Evolutionary conservation across 352 stramenopile genomes (phyloP), one percentile per base, ranked within the genome.

Genomic region (Nannochloropsis limnetica): DNA sequence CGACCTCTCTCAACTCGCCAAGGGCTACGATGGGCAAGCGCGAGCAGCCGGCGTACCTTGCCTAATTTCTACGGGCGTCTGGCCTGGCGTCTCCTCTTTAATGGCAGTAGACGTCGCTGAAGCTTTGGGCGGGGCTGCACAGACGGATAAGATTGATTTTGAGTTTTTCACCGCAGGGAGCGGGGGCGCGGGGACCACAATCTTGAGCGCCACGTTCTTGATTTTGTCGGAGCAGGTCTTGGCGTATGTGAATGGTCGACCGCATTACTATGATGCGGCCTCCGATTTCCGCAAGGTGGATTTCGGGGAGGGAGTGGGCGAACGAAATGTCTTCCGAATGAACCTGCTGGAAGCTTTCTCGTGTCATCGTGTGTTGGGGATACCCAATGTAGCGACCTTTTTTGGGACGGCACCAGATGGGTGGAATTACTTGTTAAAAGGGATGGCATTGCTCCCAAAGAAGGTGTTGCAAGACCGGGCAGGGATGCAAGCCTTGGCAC

Each of bases 391-490:
- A 27, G 17, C 22, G 68, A 87, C 82, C 1, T 84, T 83, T 81
- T 87, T 87, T 74, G 84, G 84, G 43, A 87, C 84, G 3, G 83
- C 84, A 3, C 84, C 84, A 27, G 82, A 87, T 82, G 80, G 80
- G n/a, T 87, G 84, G 84, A 87, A 87, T 44, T 87, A 87, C 79
- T 79, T 87, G 25, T 80, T 87, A 22, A 86, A 85, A 79, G 84
- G 61, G 5, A 87, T 87, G 84, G 85, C 84, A 8, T 44, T 84
- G 43, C 82, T 87, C 6, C 84, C 84, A 15, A 44, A 85, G 5
- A 83, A 81, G 45, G 80, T 87, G 3, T 81, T 87, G 82, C 74
- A 81, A 67, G 80, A 87, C 79, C 82, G 84, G n/a, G 84, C 79
- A 31, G 49, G 85, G 29, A 85, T 85, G 83, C 83, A 85, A 31